Conservation (phyloP, 2,329 filamentous ascomycete genomes). For the Graphilbum ipis-grandicollis region DNA sequence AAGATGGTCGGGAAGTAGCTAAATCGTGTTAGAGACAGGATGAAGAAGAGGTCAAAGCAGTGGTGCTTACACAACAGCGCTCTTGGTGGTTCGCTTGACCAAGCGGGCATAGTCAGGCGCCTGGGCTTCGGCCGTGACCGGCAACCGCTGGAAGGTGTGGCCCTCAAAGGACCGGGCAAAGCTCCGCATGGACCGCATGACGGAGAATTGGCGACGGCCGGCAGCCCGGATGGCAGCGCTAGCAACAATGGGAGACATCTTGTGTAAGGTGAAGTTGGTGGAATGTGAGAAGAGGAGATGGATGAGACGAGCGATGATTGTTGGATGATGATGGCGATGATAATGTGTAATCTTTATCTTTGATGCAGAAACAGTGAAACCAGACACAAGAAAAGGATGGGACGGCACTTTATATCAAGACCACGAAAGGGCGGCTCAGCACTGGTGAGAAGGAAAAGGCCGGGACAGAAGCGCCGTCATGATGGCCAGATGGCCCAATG, state of each 20-base stretch:
- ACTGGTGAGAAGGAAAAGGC: neutral
- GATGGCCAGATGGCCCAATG: neutral
- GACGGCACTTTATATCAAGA: no score
- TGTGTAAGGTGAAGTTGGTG: no score
- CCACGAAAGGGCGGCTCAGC: no score
- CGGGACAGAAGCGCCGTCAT: neutral
- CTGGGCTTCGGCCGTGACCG: constrained; percentile 13
- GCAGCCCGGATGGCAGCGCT: constrained; percentile 16
- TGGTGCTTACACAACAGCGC: constrained; percentile 18
- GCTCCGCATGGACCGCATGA: constrained; percentile 17
- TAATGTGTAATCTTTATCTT: no score
- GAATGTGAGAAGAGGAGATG: neutral
- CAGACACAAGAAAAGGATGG: no score
- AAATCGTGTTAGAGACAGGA: no score
- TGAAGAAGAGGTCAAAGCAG: neutral
- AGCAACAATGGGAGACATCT: constrained; percentile 19
- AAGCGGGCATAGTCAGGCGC: constrained; percentile 21
- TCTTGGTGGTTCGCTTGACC: constrained; percentile 14
- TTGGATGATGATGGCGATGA: neutral
- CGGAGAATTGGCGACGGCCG: constrained; percentile 17
- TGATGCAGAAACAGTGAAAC: no score
- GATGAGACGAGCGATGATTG: neutral
- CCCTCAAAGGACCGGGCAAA: constrained; percentile 20
- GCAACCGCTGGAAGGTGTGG: constrained; percentile 20
- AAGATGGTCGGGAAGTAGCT: constrained; percentile 19